Percentiles rank a stretch among this genome's conserved stretches.
phyloP scores from a whole-genome alignment of 805 yeast species.

The Priceomyces haplophilus region DNA sequence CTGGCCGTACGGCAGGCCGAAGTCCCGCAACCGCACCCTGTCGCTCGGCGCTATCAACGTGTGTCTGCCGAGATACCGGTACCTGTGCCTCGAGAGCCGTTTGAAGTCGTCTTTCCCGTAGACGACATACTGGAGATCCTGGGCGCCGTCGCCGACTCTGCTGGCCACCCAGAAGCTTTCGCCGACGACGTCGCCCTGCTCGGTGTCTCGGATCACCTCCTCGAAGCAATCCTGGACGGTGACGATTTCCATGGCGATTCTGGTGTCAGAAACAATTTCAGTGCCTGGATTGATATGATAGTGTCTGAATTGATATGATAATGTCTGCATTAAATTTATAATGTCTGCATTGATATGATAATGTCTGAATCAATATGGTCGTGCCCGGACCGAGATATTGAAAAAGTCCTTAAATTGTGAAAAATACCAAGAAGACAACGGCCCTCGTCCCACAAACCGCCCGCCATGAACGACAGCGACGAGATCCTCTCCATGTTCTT shows the following conservation, averaged over 20 bases:
- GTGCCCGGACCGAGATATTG: too few relatives aligned
- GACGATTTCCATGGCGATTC: conserved; percentile 18
- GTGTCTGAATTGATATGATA: too few relatives aligned
- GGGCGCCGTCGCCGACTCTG: conserved; percentile 20
- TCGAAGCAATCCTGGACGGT: conserved; percentile 46
- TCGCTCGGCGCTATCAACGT: background rate
- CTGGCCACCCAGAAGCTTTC: conserved; percentile 46
- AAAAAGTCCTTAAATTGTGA: too few relatives aligned
- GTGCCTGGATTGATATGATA: too few relatives aligned
- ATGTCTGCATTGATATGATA: too few relatives aligned
- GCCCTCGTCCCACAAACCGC: background rate
- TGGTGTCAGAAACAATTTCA: too few relatives aligned
- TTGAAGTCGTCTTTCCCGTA: conserved; percentile 2
- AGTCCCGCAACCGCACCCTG: background rate
- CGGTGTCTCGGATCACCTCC: conserved; percentile 42
- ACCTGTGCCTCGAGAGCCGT: background rate
- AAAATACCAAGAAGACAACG: too few relatives aligned
- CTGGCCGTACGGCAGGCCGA: background rate
- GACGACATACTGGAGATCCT: conserved; percentile 4
- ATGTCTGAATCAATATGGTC: too few relatives aligned
- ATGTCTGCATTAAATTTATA: too few relatives aligned
- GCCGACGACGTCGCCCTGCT: conserved; percentile 12
- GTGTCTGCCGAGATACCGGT: conserved; percentile 3
- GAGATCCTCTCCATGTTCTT: conserved; percentile 64
- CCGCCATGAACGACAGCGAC: conserved; percentile 8